These are phyloP conservation scores for Graphilbum sp. DNA, from an alignment of 2,329 filamentous ascomycete genomes.

Conservation along the genomic window DNA sequence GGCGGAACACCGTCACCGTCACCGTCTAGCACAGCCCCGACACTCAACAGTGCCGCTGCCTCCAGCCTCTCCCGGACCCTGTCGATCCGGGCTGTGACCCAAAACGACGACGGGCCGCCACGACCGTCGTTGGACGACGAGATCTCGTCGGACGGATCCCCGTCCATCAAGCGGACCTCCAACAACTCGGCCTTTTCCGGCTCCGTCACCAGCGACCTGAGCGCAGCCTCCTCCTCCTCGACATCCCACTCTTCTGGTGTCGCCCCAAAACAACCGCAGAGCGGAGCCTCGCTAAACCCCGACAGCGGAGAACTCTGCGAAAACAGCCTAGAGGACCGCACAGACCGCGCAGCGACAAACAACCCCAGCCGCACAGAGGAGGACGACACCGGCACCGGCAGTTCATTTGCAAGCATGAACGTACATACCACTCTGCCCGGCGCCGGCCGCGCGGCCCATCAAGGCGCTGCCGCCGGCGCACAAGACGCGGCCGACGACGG, in stretches of 20 bases:
- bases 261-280: neutral
- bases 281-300: no score
- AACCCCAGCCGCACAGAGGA: slow-evolving; percentile 7
- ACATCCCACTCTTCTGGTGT: neutral
- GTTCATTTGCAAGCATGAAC: slow-evolving; percentile 1
- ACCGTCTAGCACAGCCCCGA: slow-evolving; percentile 3
- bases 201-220: slow-evolving; percentile 37
- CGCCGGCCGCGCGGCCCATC: neutral
- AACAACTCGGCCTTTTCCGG: slow-evolving; percentile 38
- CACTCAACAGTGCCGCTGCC: slow-evolving; percentile 8
- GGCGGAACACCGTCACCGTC: slow-evolving; percentile 1
- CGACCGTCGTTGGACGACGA: slow-evolving; percentile 25
- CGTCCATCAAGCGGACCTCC: slow-evolving; percentile 15
- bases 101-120: slow-evolving; percentile 26
- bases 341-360: slow-evolving; percentile 3
- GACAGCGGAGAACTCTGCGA: no score
- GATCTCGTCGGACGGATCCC: slow-evolving; percentile 20
- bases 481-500: neutral
- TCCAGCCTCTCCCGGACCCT: slow-evolving; percentile 17
- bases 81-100: slow-evolving; percentile 39
- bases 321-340: no score
- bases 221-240: slow-evolving; percentile 26
- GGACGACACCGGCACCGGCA: slow-evolving; percentile 3
- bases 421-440: neutral
- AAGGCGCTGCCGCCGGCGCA: neutral